Evolutionary conservation across 148 eudicot species (phyloP).

Genomic region (Pouteria glomerata): DNA sequence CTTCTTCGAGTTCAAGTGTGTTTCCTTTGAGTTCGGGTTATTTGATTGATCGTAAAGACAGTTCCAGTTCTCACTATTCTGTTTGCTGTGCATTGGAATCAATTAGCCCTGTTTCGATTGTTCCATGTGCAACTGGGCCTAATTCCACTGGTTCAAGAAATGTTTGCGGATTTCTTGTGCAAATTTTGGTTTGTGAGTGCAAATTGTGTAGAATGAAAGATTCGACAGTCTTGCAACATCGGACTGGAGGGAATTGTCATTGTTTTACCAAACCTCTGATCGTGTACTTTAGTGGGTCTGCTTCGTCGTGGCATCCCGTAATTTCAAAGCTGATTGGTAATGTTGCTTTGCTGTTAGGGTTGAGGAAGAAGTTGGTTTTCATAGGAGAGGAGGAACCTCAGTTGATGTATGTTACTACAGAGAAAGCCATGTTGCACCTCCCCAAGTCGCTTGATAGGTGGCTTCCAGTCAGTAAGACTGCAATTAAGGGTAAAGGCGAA

Average conservation of each 20-base stretch:
- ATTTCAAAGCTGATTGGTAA: constrained; percentile 45
- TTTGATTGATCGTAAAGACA: constrained; percentile 7
- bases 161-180: constrained; percentile 53
- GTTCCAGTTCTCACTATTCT: constrained; percentile 27
- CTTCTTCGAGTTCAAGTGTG: constrained; percentile 7
- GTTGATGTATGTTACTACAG: constrained; percentile 54
- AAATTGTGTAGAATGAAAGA: constrained; percentile 31
- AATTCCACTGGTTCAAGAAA: constrained; percentile 13
- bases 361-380: constrained; percentile 73
- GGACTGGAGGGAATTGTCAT: constrained; percentile 21
- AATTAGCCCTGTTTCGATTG: constrained; percentile 56
- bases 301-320: constrained; percentile 60
- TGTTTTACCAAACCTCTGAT: constrained; percentile 23
- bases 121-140: constrained; percentile 36
- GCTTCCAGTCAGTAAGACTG: constrained; percentile 8
- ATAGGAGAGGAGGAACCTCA: constrained; percentile 49
- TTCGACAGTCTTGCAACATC: neutral
- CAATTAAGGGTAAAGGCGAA: constrained; percentile 40
- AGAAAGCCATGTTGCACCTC: constrained; percentile 29
- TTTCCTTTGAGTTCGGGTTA: constrained; percentile 28
- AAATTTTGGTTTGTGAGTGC: constrained; percentile 55
- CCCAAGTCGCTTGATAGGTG: constrained; percentile 7
- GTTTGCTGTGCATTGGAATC: constrained; percentile 48
- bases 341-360: constrained; percentile 33
- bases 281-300: constrained; percentile 57